Conservation (phyloP, 164 flowering plant species). For the Aristolochia fimbriata region DNA sequence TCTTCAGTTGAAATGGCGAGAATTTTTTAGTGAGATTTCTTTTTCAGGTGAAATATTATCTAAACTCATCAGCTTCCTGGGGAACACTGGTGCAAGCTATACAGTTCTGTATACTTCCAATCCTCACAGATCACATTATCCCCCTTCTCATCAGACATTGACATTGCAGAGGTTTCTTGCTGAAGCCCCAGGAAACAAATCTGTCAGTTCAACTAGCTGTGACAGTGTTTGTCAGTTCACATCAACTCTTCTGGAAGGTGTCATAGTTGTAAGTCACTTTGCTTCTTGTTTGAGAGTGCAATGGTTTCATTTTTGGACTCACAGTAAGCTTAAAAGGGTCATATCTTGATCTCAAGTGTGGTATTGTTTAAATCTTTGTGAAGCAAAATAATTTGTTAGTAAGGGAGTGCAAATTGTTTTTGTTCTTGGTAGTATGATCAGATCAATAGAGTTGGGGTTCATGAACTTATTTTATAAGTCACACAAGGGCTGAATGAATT, state of each 20-base stretch:
- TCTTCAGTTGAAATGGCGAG: neutral
- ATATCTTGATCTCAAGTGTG: no score
- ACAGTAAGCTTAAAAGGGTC: no score
- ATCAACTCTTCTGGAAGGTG: slow-evolving; percentile 72
- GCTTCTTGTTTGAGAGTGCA: no score
- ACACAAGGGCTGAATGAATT: no score
- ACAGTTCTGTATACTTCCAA: slow-evolving; percentile 74
- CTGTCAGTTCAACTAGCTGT: slow-evolving; percentile 40
- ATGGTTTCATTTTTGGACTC: no score
- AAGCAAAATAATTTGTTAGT: no score
- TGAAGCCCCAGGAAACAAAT: slow-evolving; percentile 41
- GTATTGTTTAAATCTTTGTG: no score
- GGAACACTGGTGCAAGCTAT: slow-evolving; percentile 54
- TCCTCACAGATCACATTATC: slow-evolving; percentile 36
- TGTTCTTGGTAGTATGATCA: no score
- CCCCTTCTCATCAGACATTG: slow-evolving; percentile 31
- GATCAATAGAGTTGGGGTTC: no score
- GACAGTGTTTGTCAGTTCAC: slow-evolving; percentile 81
- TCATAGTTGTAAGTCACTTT: slow-evolving; percentile 63
- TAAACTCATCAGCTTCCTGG: slow-evolving; percentile 52
- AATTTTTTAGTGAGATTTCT: slow-evolving; percentile 5
- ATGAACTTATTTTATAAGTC: no score
- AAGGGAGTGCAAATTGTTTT: no score
- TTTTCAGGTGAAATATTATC: slow-evolving; percentile 54
- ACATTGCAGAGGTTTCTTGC: slow-evolving; percentile 62